Base-by-base conservation (phyloP, 371 early-diverging fungal genomes). In the Mortierella sp. region DNA sequence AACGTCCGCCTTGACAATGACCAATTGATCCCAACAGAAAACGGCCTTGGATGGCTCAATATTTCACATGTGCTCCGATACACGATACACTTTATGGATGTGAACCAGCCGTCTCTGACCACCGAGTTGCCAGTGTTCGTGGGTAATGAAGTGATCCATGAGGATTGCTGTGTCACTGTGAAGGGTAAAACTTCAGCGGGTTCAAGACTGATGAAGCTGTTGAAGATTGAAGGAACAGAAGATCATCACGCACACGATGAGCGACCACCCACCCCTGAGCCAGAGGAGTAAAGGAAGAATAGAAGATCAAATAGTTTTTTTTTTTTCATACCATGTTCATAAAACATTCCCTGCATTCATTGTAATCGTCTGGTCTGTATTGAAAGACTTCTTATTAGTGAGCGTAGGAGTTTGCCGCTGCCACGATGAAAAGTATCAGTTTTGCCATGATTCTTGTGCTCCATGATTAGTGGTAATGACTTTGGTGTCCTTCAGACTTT, bases 61-160 rank as follows among this genome's bases (percentile, higher is more conserved):
- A 62, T 76, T 45, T 76, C 76, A 0, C 76, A 76, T 53, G 58
- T 62, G 13, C 52, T 76, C 7, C 70, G 66, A 5, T 76, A 62
- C 52, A 76, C 64, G 3, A 4, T 76, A 7, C 61, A 69, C 19
- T 76, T 76, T 28, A 47, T 76, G 76, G 66, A 76, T 38, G 66
- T 65, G 2, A 31, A 51, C 30, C 66, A 58, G n/a, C 54, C 62
- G 7, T 54, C 66, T 1, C 14, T 76, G 31, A 65, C 38, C 38
- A 51, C 76, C 39, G 69, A 69, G 46, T 18, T 76, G 19, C 76
- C 76, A 2, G 24, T 76, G 26, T 76, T 62, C 59, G 76, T 76
- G 1, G 70, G 62, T 0, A 74, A 74, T 48, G 69, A 68, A 19
- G 65, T 64, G n/a, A 52, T 68, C 9, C 46, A 58, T 5, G 58